These are phyloP conservation scores for Neurospora sp. DNA, from an alignment of 2,329 filamentous ascomycete species.

Conservation along the genomic window DNA sequence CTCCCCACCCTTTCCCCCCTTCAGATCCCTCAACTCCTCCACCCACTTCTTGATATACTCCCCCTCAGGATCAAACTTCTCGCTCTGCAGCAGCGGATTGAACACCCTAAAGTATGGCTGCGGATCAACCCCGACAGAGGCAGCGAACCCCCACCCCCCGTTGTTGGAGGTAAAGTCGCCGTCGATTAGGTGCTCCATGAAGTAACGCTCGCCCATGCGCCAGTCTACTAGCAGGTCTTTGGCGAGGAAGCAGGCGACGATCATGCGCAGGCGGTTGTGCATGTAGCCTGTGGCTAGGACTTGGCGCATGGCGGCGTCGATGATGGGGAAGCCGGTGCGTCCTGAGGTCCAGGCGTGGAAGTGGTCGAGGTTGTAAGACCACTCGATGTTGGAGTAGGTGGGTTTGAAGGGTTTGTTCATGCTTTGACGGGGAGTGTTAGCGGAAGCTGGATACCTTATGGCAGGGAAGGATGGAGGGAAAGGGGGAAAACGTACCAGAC, in stretches of 20 bases:
- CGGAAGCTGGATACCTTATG: background rate
- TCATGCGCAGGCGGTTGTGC: conserved; percentile 82
- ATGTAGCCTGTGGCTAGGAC: conserved; percentile 60
- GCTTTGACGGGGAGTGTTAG: conserved; percentile 12
- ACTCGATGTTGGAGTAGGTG: conserved; percentile 71
- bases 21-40: conserved; percentile 59
- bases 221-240: conserved; percentile 79
- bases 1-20: conserved; percentile 55
- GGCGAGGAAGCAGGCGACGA: conserved; percentile 68
- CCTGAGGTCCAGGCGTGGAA: conserved; percentile 70
- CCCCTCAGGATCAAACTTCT: conserved; percentile 73
- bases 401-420: conserved; percentile 64
- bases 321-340: conserved; percentile 69
- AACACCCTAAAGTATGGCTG: conserved; percentile 87
- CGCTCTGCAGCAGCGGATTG: conserved; percentile 74
- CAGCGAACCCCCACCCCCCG: conserved; percentile 45
- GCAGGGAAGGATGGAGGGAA: background rate
- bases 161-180: conserved; percentile 76
- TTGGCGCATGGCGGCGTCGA: conserved; percentile 82
- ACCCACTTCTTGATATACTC: conserved; percentile 79
- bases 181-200: conserved; percentile 73
- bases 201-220: conserved; percentile 71
- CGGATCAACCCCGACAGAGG: conserved; percentile 27
- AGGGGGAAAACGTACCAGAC: conserved; percentile 39
- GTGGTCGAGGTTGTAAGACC: conserved; percentile 63